A percentile compares a stretch with the other conserved stretches of the same genome.
These are phyloP conservation scores for Penicillium sp. DNA, from an alignment of 2,329 filamentous ascomycete species.

Conservation along the genomic window DNA sequence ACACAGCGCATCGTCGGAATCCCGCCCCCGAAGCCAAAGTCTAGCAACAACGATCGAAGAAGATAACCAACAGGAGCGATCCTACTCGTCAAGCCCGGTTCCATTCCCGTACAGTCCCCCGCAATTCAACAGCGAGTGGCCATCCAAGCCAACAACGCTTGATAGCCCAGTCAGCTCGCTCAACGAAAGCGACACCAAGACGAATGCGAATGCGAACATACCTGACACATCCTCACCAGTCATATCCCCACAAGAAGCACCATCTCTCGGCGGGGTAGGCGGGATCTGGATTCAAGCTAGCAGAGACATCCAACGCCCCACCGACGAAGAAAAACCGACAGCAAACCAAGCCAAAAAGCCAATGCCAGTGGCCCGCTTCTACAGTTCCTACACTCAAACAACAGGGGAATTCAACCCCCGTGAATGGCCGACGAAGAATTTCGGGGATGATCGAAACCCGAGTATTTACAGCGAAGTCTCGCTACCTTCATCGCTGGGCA, in stretches of 20 bases:
- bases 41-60: conserved; percentile 6
- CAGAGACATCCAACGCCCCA: conserved; percentile 5
- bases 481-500: background rate
- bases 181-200: background rate
- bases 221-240: background rate
- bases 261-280: conserved; percentile 11
- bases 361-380: conserved; percentile 15
- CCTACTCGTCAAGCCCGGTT: conserved; percentile 11
- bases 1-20: background rate
- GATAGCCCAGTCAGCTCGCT: background rate
- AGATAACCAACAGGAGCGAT: conserved; percentile 1
- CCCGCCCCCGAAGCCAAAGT: conserved; percentile 9
- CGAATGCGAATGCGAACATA: background rate
- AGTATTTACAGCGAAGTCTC: conserved; percentile 8
- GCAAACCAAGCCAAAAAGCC: background rate
- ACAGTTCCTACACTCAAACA: conserved; percentile 14
- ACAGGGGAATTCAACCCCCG: background rate
- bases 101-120: conserved; percentile 24
- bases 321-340: background rate
- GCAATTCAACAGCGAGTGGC: conserved; percentile 7
- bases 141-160: background rate
- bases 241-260: background rate
- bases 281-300: conserved; percentile 16
- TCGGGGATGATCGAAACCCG: conserved; percentile 4
- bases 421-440: conserved; percentile 8